Percentiles rank a stretch among this genome's conserved stretches.
Evolutionary conservation across 371 early-diverging fungal species (phyloP).

Genomic region (Rhizopus delemar): DNA sequence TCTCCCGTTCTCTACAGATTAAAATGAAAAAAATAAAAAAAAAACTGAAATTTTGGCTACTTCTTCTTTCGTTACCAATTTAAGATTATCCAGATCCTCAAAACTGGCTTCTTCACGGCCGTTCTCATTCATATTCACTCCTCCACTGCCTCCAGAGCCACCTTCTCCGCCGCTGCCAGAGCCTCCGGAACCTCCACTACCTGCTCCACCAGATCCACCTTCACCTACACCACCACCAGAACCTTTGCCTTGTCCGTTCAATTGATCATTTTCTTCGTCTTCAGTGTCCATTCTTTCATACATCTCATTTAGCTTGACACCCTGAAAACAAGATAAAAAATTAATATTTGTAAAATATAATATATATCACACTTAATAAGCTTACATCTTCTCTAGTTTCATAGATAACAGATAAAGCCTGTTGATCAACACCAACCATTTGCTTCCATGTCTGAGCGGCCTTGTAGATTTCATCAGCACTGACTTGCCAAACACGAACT

Average conservation of each 20-base stretch:
- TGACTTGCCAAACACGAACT: conserved; percentile 73
- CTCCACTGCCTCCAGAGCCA: conserved; percentile 46
- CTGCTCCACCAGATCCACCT: conserved; percentile 34
- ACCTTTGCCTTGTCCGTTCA: conserved; percentile 40
- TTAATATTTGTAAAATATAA: background rate
- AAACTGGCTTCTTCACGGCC: conserved; percentile 65
- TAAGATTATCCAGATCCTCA: conserved; percentile 65
- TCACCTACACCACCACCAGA: conserved; percentile 37
- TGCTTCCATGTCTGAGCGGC: conserved; percentile 75
- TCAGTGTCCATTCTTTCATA: conserved; percentile 10
- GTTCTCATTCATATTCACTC: conserved; percentile 54
- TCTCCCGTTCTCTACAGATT: conserved; percentile 43
- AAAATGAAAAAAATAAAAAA: background rate
- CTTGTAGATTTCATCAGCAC: conserved; percentile 53
- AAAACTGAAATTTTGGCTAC: background rate
- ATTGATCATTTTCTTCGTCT: conserved; percentile 41
- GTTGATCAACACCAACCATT: conserved; percentile 73
- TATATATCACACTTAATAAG: background rate
- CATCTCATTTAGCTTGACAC: conserved; percentile 8
- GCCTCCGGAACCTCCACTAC: conserved; percentile 33
- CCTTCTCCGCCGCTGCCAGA: conserved; percentile 33
- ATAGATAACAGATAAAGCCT: conserved; percentile 65
- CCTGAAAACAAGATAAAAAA: conserved; percentile 1
- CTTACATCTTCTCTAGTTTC: conserved; percentile 53
- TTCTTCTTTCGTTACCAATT: conserved; percentile 49